phyloP scores from a whole-genome alignment of 2,329 filamentous ascomycete genomes.

The Ophidiomyces ophidiicola region DNA sequence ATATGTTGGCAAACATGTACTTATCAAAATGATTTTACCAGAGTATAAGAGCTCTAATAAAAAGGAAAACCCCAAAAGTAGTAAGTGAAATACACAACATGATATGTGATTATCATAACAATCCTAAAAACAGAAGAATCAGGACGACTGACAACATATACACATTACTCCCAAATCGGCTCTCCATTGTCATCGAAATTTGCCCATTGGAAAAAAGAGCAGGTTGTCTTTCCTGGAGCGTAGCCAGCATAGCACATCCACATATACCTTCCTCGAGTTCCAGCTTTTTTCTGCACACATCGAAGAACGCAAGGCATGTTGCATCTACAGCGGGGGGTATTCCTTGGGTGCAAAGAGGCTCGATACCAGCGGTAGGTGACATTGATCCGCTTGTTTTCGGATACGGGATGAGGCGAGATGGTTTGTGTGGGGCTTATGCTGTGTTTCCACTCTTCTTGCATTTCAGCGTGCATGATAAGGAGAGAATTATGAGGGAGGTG shows the following conservation, averaged over 20 bases:
- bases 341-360: constrained; percentile 58
- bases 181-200: constrained; percentile 77
- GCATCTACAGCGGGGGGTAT: constrained; percentile 69
- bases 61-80: too few relatives aligned
- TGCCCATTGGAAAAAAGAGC: constrained; percentile 73
- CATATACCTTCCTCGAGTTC: constrained; percentile 69
- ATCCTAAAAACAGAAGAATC: too few relatives aligned
- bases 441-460: constrained; percentile 97
- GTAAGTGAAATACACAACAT: too few relatives aligned
- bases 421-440: constrained; percentile 60
- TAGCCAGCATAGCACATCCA: constrained; percentile 78
- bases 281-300: constrained; percentile 66
- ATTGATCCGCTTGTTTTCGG: constrained; percentile 73
- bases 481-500: constrained; percentile 91
- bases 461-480: constrained; percentile 91
- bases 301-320: constrained; percentile 56
- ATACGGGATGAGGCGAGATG: constrained; percentile 73
- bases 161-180: constrained; percentile 51
- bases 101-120: too few relatives aligned
- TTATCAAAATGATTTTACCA: too few relatives aligned
- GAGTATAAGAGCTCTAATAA: too few relatives aligned
- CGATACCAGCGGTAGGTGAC: constrained; percentile 88
- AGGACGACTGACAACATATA: too few relatives aligned
- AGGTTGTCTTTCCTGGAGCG: constrained; percentile 41
- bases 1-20: too few relatives aligned